A percentile compares a stretch with the other conserved stretches of the same genome.
Conservation (phyloP, 1,284 basidiomycete species). For the Malassezia sympodialis region DNA sequence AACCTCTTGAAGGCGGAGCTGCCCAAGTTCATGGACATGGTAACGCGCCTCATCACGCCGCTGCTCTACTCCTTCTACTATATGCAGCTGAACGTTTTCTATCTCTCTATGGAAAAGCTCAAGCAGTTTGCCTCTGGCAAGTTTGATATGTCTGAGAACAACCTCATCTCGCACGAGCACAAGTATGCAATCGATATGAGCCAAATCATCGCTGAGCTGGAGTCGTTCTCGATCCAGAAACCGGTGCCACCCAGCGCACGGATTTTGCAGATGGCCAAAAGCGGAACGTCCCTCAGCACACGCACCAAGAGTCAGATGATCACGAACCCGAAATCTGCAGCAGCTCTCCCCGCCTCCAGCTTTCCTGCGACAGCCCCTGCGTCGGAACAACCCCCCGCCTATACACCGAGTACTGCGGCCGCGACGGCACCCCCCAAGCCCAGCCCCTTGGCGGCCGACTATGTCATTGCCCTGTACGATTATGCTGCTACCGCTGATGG, state of each 20-base stretch:
- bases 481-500: slow-evolving; percentile 70
- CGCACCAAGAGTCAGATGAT: neutral
- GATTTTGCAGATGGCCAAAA: slow-evolving; percentile 16
- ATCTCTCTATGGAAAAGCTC: slow-evolving; percentile 83
- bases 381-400: slow-evolving; percentile 49
- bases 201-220: slow-evolving; percentile 60
- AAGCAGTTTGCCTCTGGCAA: slow-evolving; percentile 70
- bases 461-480: slow-evolving; percentile 89
- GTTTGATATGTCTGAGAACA: slow-evolving; percentile 63
- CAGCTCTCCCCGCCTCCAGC: neutral
- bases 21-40: slow-evolving; percentile 76
- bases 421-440: slow-evolving; percentile 1
- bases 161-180: slow-evolving; percentile 56
- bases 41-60: slow-evolving; percentile 83
- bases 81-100: slow-evolving; percentile 96
- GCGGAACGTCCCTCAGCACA: slow-evolving; percentile 6
- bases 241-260: slow-evolving; percentile 28
- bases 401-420: slow-evolving; percentile 30
- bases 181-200: slow-evolving; percentile 70
- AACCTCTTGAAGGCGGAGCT: slow-evolving; percentile 80
- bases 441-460: slow-evolving; percentile 52
- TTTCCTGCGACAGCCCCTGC: slow-evolving; percentile 9
- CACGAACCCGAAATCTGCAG: neutral
- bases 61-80: slow-evolving; percentile 97
- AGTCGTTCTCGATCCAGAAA: slow-evolving; percentile 34